Conservation (phyloP, 108 stramenopile species). For the Cyclotella distinguenda region DNA sequence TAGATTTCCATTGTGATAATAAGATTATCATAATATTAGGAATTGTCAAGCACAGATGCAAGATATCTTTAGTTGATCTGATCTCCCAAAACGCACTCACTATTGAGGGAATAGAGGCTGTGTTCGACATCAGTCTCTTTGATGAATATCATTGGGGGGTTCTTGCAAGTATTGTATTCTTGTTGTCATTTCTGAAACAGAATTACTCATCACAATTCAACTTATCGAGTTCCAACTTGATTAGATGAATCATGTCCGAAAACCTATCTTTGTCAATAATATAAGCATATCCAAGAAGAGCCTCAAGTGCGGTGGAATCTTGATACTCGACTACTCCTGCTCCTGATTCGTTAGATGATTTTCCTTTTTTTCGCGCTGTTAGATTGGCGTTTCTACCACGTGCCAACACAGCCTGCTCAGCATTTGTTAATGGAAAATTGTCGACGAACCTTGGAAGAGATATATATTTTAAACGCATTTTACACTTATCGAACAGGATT, state of each 20-base stretch:
- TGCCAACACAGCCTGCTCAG: conserved; percentile 60
- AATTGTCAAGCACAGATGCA: too few species aligned
- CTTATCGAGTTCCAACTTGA: conserved; percentile 35
- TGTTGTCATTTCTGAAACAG: not conserved
- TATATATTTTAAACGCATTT: not conserved
- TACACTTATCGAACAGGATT: not conserved
- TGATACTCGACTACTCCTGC: conserved; percentile 65
- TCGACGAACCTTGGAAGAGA: conserved; percentile 33
- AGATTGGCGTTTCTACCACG: conserved; percentile 78
- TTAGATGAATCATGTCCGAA: conserved; percentile 60
- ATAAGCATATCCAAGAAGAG: conserved; percentile 79
- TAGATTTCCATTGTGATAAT: too few species aligned
- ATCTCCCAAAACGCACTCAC: too few species aligned
- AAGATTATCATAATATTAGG: too few species aligned
- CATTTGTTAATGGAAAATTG: conserved; percentile 51
- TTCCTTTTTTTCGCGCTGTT: conserved; percentile 40
- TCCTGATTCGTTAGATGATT: conserved; percentile 31
- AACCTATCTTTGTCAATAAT: conserved; percentile 64
- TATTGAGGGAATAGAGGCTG: too few species aligned
- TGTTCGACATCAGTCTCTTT: not conserved
- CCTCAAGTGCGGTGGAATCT: conserved; percentile 87
- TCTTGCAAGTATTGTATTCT: not conserved
- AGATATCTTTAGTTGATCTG: too few species aligned
- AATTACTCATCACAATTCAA: conserved; percentile 5
- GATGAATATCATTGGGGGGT: not conserved